phyloP scores from a whole-genome alignment of 352 stramenopile genomes.

The Phytophthora constricta region DNA sequence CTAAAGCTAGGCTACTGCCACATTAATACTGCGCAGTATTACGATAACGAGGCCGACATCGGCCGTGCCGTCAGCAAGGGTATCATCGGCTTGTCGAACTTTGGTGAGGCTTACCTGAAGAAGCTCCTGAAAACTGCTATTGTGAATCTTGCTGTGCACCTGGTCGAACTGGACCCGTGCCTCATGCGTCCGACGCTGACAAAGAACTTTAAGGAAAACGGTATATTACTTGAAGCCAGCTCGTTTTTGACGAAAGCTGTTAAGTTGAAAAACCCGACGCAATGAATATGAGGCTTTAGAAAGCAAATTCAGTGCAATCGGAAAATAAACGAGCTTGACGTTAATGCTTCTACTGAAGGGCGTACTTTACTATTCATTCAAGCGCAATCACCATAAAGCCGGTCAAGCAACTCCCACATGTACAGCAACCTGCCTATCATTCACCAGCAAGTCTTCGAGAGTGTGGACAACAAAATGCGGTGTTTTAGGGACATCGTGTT shows the following conservation, averaged over 20 bases:
- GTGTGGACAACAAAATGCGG: no score
- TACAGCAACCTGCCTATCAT: no score
- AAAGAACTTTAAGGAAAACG: no score
- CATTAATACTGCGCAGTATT: constrained; percentile 86
- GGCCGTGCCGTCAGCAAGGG: constrained; percentile 60
- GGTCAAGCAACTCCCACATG: no score
- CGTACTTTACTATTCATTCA: no score
- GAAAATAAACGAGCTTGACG: no score
- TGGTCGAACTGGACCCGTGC: constrained; percentile 80
- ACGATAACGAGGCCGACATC: constrained; percentile 84
- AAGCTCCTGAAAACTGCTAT: constrained; percentile 62
- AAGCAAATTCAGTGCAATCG: no score
- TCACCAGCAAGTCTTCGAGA: no score
- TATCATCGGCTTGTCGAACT: constrained; percentile 43
- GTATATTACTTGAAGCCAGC: constrained; percentile 55
- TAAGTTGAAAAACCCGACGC: constrained; percentile 35
- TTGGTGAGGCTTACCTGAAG: constrained; percentile 67
- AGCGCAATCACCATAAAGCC: no score
- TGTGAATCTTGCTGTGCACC: constrained; percentile 72
- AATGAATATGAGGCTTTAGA: no score
- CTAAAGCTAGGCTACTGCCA: constrained; percentile 82
- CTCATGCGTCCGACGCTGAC: constrained; percentile 55
- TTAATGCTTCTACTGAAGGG: no score
- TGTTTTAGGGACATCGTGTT: no score
- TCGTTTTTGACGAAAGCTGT: constrained; percentile 45